These are phyloP conservation scores for Pogostemon cablin DNA, from an alignment of 257 asterid genomes.

Conservation along the genomic window DNA sequence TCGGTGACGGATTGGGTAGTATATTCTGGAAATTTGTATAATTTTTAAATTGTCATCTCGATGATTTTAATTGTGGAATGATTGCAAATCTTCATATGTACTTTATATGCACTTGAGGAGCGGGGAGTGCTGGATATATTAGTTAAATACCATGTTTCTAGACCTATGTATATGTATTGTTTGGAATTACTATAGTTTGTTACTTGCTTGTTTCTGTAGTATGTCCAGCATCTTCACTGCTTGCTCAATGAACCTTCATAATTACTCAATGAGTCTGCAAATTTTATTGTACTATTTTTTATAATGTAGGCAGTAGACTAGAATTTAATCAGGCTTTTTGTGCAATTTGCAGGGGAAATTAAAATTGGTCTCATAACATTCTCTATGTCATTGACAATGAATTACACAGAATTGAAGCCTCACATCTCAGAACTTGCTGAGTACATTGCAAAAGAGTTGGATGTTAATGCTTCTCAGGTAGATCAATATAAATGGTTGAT, in stretches of 20 bases:
- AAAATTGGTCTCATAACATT: conserved; percentile 66
- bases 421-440: conserved; percentile 65
- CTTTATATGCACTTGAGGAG: background rate
- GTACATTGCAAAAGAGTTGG: conserved; percentile 62
- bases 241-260: background rate
- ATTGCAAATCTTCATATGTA: background rate
- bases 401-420: conserved; percentile 77
- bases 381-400: conserved; percentile 60
- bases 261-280: conserved; percentile 6
- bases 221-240: conserved; percentile 18
- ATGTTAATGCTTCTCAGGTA: conserved; percentile 77
- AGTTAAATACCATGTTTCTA: background rate
- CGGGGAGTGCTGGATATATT: conserved; percentile 9
- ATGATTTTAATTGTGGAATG: conserved; percentile 12
- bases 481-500: conserved; percentile 31
- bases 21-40: background rate
- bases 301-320: conserved; percentile 14
- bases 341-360: conserved; percentile 55
- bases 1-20: too few relatives aligned
- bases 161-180: conserved; percentile 1
- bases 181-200: background rate
- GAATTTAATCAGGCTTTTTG: conserved; percentile 24
- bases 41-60: background rate
- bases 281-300: background rate
- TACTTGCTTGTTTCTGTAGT: conserved; percentile 22